phyloP scores from a whole-genome alignment of 805 yeast genomes.

The Teunomyces aglyptinius region DNA sequence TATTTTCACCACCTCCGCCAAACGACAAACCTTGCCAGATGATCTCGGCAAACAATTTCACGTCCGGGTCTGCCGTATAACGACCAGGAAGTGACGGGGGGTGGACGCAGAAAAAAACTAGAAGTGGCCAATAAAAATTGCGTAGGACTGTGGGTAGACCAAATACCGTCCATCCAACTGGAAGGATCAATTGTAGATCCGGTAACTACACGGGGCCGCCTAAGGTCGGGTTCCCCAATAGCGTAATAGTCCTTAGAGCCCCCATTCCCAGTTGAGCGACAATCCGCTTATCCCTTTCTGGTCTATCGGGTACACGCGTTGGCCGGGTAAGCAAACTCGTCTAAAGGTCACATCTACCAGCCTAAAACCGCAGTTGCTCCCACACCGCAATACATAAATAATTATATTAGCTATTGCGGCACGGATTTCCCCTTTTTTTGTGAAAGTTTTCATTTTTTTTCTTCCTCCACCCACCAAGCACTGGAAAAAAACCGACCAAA shows the following conservation, averaged over 20 bases:
- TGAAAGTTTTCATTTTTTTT: conserved; percentile 1
- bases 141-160: too few species aligned
- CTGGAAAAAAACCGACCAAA: conserved; percentile 7
- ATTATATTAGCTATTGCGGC: background rate
- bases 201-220: too few species aligned
- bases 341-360: background rate
- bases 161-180: too few species aligned
- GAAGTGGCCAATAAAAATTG: too few species aligned
- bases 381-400: background rate
- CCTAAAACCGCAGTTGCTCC: background rate
- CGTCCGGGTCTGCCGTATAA: too few species aligned
- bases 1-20: too few species aligned
- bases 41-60: too few species aligned
- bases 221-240: background rate
- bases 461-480: conserved; percentile 2
- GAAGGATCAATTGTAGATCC: too few species aligned
- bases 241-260: background rate
- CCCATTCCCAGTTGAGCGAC: background rate
- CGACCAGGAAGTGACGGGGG: too few species aligned
- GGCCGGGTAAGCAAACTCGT: conserved; percentile 3
- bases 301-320: conserved; percentile 1
- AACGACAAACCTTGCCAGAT: too few species aligned
- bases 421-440: background rate
- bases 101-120: too few species aligned
- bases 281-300: conserved; percentile 3